Percentiles rank a stretch among this genome's conserved stretches.
Conservation (phyloP, 2,329 filamentous ascomycete species). For the Trichoderma hamatum region DNA sequence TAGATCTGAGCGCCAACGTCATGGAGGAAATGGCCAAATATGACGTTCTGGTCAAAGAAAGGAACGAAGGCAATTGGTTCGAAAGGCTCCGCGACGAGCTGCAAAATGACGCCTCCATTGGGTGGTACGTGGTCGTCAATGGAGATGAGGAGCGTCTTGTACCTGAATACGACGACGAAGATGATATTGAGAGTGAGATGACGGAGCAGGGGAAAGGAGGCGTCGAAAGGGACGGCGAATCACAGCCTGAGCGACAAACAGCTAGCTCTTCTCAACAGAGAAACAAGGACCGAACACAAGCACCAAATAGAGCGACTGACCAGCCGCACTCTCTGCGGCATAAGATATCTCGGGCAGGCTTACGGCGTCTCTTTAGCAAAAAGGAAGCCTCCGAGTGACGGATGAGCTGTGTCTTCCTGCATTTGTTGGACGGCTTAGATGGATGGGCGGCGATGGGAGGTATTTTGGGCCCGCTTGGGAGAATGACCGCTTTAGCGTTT, state of each 20-base stretch:
- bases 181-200: conserved; percentile 6
- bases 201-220: background rate
- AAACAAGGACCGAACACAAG: background rate
- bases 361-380: conserved; percentile 29
- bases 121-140: conserved; percentile 66
- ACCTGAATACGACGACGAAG: conserved; percentile 42
- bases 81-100: conserved; percentile 59
- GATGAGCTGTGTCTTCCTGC: background rate
- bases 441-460: background rate
- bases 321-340: conserved; percentile 28
- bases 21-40: conserved; percentile 60
- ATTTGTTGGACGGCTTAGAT: background rate
- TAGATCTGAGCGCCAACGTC: conserved; percentile 59
- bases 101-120: conserved; percentile 58
- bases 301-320: conserved; percentile 10
- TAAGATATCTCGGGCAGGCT: conserved; percentile 30
- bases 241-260: conserved; percentile 11
- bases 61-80: conserved; percentile 53
- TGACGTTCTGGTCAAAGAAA: conserved; percentile 44
- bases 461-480: background rate
- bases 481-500: background rate
- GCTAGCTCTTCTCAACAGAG: background rate
- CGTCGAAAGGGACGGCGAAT: background rate
- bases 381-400: background rate
- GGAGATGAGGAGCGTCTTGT: conserved; percentile 59